Evolutionary conservation across 768 basidiomycete genomes (phyloP), one percentile per base, ranked within the genome.

Genomic region (Auricularia auricula-judae): DNA sequence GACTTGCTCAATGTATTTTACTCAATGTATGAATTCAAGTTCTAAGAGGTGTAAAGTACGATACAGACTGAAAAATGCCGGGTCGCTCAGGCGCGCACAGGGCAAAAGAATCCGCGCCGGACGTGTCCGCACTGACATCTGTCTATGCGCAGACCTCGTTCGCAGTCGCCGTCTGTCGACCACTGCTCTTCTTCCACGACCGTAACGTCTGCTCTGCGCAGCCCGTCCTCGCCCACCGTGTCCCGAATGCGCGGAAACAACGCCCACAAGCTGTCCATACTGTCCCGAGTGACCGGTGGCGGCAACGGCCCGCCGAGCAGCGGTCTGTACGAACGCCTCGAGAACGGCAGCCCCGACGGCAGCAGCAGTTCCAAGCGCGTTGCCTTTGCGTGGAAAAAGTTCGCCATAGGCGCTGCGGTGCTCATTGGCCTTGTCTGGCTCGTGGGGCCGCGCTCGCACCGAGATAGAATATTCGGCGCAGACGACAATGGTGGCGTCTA

Each of bases 401-500:
- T 89, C 64, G 83, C 81, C 3, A 72, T 89, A 5, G 86, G 78
- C 3, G 86, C 84, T 62, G 79, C 72, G 1, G 72, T 83, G 1
- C 72, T 89, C 56, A 76, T 89, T 65, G 79, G 76, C 8, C 70
- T 88, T 54, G 82, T 91, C 34, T 91, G 84, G 80, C 75, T 89
- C 64, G 83, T 89, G 72, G 83, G 84, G 7, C 87, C 88, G 5
- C 67, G 81, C 56, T 71, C 73, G 71, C 69, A 65, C 53, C 61
- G 59, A 36, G 44, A 62, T 7, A 56, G 54, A 51, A 42, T 71
- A 7, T 68, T 70, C 63, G 36, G 39, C 43, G 12, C 59, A 12
- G 39, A 44, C 44, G 42, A 59, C 35, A 62, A n/a, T 16, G 35
- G 35, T 34, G 42, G 18, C 16, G 23, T 56, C 29, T 29, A 29